Evolutionary conservation across 108 stramenopile genomes (phyloP).

Genomic region (Skeletonema costatum): DNA sequence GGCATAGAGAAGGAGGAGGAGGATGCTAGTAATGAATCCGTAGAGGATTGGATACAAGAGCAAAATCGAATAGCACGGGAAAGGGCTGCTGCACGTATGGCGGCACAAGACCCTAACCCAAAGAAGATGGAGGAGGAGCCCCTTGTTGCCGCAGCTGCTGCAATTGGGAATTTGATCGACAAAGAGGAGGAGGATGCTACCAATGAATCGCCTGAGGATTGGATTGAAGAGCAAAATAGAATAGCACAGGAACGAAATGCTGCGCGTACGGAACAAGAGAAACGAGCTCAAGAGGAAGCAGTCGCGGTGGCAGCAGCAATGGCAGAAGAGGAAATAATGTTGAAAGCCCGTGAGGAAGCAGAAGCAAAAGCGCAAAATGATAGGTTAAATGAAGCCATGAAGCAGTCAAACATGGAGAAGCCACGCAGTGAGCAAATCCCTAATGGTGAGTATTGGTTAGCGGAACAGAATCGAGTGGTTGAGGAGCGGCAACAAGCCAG

Average conservation of each 20-base stretch:
- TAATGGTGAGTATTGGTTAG: neutral
- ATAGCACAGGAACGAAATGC: neutral
- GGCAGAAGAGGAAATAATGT: neutral
- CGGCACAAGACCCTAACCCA: neutral
- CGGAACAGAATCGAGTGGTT: neutral
- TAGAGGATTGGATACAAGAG: neutral
- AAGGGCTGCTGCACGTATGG: neutral
- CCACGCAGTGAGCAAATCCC: neutral
- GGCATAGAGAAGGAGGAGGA: neutral
- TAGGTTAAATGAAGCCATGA: neutral
- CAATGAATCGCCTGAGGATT: neutral
- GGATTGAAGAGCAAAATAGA: constrained; percentile 1
- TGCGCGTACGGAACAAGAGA: neutral
- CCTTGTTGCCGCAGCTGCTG: neutral
- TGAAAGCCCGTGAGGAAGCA: neutral
- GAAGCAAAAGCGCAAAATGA: neutral
- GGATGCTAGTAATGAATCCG: neutral
- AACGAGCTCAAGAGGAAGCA: neutral
- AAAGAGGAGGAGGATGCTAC: neutral
- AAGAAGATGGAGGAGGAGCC: neutral
- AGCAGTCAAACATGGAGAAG: neutral
- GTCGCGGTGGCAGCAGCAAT: neutral
- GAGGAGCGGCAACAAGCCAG: constrained; percentile 1
- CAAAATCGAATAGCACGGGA: neutral
- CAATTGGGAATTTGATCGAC: neutral